Evolutionary conservation across 495 filamentous ascomycete species (phyloP).

Genomic region (Friedmanniomyces simplex): DNA sequence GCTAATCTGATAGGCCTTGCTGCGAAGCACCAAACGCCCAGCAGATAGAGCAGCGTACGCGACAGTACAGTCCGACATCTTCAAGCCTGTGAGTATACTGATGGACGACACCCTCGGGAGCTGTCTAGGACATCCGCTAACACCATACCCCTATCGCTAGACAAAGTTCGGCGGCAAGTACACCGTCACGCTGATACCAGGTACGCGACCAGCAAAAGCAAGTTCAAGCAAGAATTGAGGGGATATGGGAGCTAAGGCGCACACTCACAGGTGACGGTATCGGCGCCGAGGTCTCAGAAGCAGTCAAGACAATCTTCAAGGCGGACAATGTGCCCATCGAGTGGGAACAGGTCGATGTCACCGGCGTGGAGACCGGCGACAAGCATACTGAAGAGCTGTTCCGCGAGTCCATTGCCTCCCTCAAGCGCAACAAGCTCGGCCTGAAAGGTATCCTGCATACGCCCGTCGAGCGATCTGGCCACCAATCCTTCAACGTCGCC

Average conservation of each 20-base stretch:
- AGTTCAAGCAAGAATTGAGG: constrained; percentile 8
- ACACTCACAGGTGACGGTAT: constrained; percentile 73
- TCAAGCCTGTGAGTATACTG: no score
- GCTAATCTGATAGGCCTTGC: constrained; percentile 37
- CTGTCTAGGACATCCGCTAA: no score
- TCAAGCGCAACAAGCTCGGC: constrained; percentile 95
- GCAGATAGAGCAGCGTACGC: constrained; percentile 40
- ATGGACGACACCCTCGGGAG: no score
- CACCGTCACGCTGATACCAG: constrained; percentile 95
- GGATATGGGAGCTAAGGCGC: constrained; percentile 13
- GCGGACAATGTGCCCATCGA: constrained; percentile 96
- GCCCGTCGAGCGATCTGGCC: constrained; percentile 89
- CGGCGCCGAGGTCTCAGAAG: constrained; percentile 94
- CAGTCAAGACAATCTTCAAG: constrained; percentile 98
- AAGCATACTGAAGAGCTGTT: constrained; percentile 91
- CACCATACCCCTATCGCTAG: no score
- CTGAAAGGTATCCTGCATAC: constrained; percentile 97
- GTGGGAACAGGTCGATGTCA: constrained; percentile 97
- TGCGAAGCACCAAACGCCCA: constrained; percentile 37
- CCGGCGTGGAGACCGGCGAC: constrained; percentile 75
- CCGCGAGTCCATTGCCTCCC: constrained; percentile 83
- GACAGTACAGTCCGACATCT: constrained; percentile 76
- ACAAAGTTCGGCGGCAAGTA: constrained; percentile 99
- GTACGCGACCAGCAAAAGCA: constrained; percentile 34
- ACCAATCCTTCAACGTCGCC: constrained; percentile 99